Percentiles rank a stretch among this genome's conserved stretches.
Conservation (phyloP, 2,329 filamentous ascomycete genomes). For the Cercospora sp. region DNA sequence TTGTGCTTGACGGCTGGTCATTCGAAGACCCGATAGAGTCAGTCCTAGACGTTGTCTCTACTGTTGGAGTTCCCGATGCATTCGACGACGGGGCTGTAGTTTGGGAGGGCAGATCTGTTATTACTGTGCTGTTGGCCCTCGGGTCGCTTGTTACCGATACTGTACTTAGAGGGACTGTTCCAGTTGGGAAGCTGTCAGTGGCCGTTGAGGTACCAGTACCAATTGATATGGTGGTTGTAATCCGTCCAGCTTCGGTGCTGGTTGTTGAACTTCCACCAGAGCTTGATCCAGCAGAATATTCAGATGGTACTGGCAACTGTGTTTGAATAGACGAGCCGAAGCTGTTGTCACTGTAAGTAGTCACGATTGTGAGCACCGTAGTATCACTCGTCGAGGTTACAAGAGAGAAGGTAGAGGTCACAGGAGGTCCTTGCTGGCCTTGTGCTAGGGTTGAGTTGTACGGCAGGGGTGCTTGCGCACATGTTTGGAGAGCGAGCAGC, state of each 20-base stretch:
- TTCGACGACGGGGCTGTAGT: not conserved
- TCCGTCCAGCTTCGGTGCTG: no score
- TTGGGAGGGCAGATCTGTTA: not conserved
- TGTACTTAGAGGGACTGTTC: not conserved
- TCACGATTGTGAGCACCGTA: not conserved
- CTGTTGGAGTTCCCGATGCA: not conserved
- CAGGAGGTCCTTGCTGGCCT: accelerated
- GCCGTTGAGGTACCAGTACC: not conserved
- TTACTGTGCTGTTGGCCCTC: not conserved
- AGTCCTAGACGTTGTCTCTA: not conserved
- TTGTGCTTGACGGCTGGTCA: no score
- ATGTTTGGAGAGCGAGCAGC: not conserved
- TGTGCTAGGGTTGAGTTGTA: not conserved
- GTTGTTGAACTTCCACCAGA: no score
- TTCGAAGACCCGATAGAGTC: no score
- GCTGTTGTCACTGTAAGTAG: not conserved
- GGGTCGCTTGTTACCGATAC: not conserved
- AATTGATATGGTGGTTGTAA: not conserved
- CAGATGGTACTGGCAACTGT: not conserved
- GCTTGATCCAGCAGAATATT: not conserved
- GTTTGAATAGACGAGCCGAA: not conserved
- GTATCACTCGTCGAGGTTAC: not conserved
- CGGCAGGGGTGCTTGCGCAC: not conserved
- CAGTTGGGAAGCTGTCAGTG: not conserved
- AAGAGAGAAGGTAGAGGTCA: not conserved